Evolutionary conservation across 2,329 filamentous ascomycete genomes (phyloP), one percentile per base, ranked within the genome.

Genomic region (Nemania sp.): DNA sequence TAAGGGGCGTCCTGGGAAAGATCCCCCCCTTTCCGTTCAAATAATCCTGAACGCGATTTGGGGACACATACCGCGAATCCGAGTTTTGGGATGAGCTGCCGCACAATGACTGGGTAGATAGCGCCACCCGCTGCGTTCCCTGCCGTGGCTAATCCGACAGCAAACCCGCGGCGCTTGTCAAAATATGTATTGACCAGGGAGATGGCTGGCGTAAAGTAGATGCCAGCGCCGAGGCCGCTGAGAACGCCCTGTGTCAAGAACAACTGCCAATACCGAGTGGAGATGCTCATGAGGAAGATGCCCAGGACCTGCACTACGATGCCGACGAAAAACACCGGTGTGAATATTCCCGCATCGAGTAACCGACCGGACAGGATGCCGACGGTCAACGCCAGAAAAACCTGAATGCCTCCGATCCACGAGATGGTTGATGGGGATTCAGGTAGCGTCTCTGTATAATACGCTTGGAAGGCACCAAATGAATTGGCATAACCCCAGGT

Each of bases 131-230:
- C 74, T 3, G 81, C 82, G 49, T 82, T 83, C 1, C 86, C 86
- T 0, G 81, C 80, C 1, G 85, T 84, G 2, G 83, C 81, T 1
- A 88, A 69, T 1, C 87, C 86, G 42, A 87, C 81, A 5, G 83
- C 85, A 3, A 89, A 72, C 0, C 80, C 81, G 58, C 83, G 78
- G 56, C 78, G 80, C 42, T 76, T 78, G 37, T 78, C 78, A 68
- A 89, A 89, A 63, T 88, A 88, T n/a, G 85, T 82, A 0, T 86
- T 82, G 12, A 89, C 73, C 9, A 89, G 77, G 10, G 86, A 83
- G 20, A 88, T 76, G 3, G 81, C 79, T 0, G 86, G 82, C 11
- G 83, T 79, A 68, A 85, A 87, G 7, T 85, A 75, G 54, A 81
- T 80, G 0, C 85, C 86, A 18, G 81, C 80, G 0, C 84, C 84